These are phyloP conservation scores for Leishmania braziliensis DNA, from an alignment of 208 protist species.

Conservation along the genomic window DNA sequence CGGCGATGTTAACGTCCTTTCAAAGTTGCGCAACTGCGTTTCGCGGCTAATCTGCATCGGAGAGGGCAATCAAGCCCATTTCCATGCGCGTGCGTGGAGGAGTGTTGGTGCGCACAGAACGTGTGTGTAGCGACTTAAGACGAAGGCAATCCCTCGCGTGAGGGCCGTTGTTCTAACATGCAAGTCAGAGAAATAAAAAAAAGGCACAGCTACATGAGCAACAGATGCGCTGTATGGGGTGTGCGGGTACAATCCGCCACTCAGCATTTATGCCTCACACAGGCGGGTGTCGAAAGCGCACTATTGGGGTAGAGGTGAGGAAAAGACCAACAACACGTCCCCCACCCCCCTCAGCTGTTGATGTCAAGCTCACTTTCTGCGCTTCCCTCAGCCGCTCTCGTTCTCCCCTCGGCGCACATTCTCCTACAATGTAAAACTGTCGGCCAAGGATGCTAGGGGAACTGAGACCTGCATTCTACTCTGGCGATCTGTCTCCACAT, in stretches of 20 bases:
- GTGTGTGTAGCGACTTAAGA: not conserved
- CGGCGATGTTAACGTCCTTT: not conserved
- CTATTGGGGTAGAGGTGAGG: not conserved
- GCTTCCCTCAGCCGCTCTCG: not conserved
- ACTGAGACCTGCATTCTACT: not conserved
- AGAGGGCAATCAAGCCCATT: not conserved
- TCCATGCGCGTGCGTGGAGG: not conserved
- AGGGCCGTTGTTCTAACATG: constrained; percentile 1
- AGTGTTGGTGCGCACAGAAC: not conserved
- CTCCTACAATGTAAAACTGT: not conserved
- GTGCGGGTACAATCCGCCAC: not conserved
- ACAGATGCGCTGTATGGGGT: not conserved
- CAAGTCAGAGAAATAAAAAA: not conserved
- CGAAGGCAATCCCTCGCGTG: not conserved
- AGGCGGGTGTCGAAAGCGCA: not conserved
- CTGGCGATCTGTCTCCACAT: not conserved
- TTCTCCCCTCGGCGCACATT: not conserved
- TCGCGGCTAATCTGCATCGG: not conserved
- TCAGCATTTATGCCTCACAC: not conserved
- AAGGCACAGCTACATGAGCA: not conserved
- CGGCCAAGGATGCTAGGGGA: not conserved
- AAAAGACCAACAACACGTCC: not conserved
- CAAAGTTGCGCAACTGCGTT: not conserved
- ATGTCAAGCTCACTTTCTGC: not conserved
- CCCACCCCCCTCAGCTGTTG: not conserved